A percentile compares a stretch with the other conserved stretches of the same genome.
These are phyloP conservation scores for Termitomyces sp. DNA, from an alignment of 768 basidiomycete species.

Conservation along the genomic window DNA sequence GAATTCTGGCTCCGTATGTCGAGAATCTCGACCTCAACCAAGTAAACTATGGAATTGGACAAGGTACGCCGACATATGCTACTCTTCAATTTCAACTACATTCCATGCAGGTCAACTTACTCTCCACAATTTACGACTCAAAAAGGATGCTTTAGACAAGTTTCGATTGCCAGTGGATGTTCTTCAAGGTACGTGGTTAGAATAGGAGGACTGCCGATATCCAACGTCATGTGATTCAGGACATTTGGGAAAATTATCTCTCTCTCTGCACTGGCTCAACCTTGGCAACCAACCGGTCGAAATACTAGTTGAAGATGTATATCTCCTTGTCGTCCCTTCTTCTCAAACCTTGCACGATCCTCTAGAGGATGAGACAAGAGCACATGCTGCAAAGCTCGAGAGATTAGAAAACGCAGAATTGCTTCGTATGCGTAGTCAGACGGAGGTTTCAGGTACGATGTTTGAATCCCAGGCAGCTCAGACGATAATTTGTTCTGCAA, in stretches of 20 bases:
- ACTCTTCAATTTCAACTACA: constrained; percentile 1
- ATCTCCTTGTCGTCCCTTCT: constrained; percentile 87
- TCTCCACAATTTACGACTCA: constrained; percentile 79
- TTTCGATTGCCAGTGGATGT: constrained; percentile 96
- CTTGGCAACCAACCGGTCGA: constrained; percentile 88
- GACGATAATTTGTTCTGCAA: constrained; percentile 7
- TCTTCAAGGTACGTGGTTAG: constrained; percentile 63
- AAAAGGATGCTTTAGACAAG: constrained; percentile 92
- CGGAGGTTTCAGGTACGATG: constrained; percentile 46
- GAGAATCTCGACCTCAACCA: constrained; percentile 95
- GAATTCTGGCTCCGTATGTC: constrained; percentile 91
- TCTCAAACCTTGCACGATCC: constrained; percentile 65
- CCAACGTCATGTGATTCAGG: constrained; percentile 40
- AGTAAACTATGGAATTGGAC: constrained; percentile 89
- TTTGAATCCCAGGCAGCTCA: not conserved
- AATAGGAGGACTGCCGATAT: not conserved
- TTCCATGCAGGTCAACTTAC: constrained; percentile 62
- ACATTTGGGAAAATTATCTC: constrained; percentile 79
- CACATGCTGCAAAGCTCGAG: constrained; percentile 85
- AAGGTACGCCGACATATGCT: constrained; percentile 45
- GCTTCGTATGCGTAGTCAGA: constrained; percentile 61
- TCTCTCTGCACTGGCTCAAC: constrained; percentile 89
- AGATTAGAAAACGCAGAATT: constrained; percentile 87
- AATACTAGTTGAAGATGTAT: constrained; percentile 89
- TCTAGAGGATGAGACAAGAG: constrained; percentile 80